Evolutionary conservation across 192 early-diverging fungal genomes (phyloP).

Genomic region (Neocallimastix lanati): DNA sequence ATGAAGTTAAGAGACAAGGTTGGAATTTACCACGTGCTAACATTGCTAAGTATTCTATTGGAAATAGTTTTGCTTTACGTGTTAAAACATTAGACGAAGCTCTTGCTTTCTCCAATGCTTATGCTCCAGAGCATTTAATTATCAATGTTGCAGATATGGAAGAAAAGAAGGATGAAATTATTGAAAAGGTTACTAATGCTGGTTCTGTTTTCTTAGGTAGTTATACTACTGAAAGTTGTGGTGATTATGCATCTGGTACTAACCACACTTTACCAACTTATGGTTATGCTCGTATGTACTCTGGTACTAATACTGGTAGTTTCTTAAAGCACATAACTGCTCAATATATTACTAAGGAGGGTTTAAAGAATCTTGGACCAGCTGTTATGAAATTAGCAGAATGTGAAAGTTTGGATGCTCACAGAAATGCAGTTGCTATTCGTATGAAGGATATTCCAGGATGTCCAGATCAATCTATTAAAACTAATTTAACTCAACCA

Average conservation of each 20-base stretch:
- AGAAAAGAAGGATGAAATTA: constrained; percentile 12
- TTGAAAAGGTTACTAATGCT: constrained; percentile 63
- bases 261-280: constrained; percentile 99
- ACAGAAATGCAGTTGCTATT: constrained; percentile 88
- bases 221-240: constrained; percentile 92
- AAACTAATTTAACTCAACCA: too few relatives aligned
- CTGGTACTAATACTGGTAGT: constrained; percentile 86
- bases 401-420: constrained; percentile 89
- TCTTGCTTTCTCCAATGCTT: constrained; percentile 81
- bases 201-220: constrained; percentile 94
- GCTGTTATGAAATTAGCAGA: constrained; percentile 90
- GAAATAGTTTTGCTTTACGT: constrained; percentile 62
- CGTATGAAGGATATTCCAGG: constrained; percentile 33
- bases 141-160: constrained; percentile 64
- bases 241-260: constrained; percentile 97
- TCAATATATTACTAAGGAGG: constrained; percentile 74
- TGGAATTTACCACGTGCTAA: constrained; percentile 62
- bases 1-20: constrained; percentile 66
- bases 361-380: constrained; percentile 58
- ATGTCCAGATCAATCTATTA: too few relatives aligned
- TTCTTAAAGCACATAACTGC: constrained; percentile 96
- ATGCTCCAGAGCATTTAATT: constrained; percentile 96
- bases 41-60: constrained; percentile 73
- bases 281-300: constrained; percentile 95
- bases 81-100: constrained; percentile 57